A percentile compares a stretch with the other conserved stretches of the same genome.
These are phyloP conservation scores for Kwoniella shivajii DNA, from an alignment of 1,284 basidiomycete genomes.

Conservation along the genomic window DNA sequence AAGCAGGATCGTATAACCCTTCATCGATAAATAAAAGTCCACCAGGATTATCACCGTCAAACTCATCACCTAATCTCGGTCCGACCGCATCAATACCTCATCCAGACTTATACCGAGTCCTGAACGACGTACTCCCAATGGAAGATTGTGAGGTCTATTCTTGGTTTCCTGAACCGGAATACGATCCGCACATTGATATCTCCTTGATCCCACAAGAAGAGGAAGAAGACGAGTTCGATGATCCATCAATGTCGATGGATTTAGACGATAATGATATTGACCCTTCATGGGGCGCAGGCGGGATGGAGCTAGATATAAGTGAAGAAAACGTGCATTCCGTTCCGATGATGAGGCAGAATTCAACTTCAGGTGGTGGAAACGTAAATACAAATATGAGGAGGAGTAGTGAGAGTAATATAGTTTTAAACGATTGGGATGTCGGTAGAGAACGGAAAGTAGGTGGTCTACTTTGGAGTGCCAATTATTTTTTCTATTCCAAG, in stretches of 20 bases:
- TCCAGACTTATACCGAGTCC: constrained; percentile 79
- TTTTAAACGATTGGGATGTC: constrained; percentile 14
- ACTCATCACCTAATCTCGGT: constrained; percentile 3
- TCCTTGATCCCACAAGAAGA: background rate
- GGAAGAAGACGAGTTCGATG: constrained; percentile 61
- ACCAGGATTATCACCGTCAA: constrained; percentile 4
- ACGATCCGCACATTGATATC: constrained; percentile 80
- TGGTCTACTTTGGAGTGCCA: constrained; percentile 92
- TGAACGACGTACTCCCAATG: constrained; percentile 88
- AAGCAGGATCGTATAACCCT: constrained; percentile 9
- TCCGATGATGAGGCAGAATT: constrained; percentile 49
- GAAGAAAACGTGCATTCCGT: constrained; percentile 34
- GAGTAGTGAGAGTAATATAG: constrained; percentile 2
- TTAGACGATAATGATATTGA: constrained; percentile 42
- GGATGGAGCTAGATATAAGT: constrained; percentile 46
- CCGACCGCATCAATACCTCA: constrained; percentile 59
- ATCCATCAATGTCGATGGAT: constrained; percentile 34
- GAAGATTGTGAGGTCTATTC: constrained; percentile 94
- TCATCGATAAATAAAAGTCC: constrained; percentile 3
- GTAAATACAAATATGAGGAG: constrained; percentile 3
- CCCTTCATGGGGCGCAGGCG: constrained; percentile 18
- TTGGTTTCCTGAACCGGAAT: constrained; percentile 90
- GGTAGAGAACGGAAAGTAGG: constrained; percentile 60
- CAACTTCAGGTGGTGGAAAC: constrained; percentile 60
- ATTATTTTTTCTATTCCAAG: constrained; percentile 96